Base-by-base conservation (phyloP, 2,329 filamentous ascomycete genomes). In the Elsinoe batatas region DNA sequence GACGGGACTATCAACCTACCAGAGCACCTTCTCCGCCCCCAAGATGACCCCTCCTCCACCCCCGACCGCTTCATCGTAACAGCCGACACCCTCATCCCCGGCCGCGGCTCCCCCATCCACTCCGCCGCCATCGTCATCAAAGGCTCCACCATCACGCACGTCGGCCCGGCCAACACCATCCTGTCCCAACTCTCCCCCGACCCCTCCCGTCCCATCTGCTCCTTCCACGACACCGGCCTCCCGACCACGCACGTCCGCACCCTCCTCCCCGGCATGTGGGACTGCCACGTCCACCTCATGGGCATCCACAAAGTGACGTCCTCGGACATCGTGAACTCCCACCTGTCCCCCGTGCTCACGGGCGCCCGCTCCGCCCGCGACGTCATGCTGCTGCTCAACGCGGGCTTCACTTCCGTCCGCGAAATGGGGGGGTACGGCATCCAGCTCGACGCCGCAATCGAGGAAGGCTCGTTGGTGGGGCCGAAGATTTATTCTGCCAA, bases 221-320 rank as follows among this genome's bases (percentile, higher is more conserved):
- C 72, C 57, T 38, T 18, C 11, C 38, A 32, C 26, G 26, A 18
- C 26, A 58, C 57, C 12, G 30, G 58, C 4, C 53, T 70, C 22
- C 58, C 56, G 1, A 63, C 63, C 22, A 66, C 64, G 0, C 64
- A 67, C 15, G 72, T 78, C 12, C 69, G 71, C 0, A 70, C 74
- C 8, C 61, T 77, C 7, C 73, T 79, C 66, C 76, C 77, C 0
- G 77, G 77, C 2, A 69, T 80, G 18, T 79, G 76, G 76, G 77
- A 80, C 57, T 74, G 70, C 58, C 77, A 79, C 62, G 69, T 72
- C 0, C 77, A 79, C 61, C 76, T 74, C 58, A 59, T 69, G 3
- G 76, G 73, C n/a, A 56, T 64, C 1, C 65, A 54, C 60, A 63
- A 44, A 26, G 64, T 44, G 46, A 63, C 54, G 51, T 55, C 56